phyloP scores from a whole-genome alignment of 352 stramenopile genomes.

The Globisporangium paddicum region DNA sequence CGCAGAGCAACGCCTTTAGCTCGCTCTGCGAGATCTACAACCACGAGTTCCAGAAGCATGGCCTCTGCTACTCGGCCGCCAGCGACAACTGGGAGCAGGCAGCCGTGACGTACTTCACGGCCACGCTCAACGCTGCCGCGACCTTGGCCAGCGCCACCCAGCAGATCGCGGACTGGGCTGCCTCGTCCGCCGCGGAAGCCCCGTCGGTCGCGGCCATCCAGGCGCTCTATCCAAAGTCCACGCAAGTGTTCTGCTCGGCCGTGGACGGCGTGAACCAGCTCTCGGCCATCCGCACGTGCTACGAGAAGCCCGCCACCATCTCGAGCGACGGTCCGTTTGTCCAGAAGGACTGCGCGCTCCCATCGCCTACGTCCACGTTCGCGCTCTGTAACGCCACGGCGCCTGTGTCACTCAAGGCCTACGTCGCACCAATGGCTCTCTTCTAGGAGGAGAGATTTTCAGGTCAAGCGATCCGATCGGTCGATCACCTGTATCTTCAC shows the following conservation, averaged over 20 bases:
- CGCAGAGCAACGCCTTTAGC: slow-evolving; percentile 44
- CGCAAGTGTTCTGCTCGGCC: slow-evolving; percentile 65
- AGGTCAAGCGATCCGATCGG: too few species aligned
- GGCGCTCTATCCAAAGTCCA: slow-evolving; percentile 49
- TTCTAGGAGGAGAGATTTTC: too few species aligned
- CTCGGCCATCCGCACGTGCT: slow-evolving; percentile 67
- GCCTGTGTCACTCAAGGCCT: too few species aligned
- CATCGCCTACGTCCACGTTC: too few species aligned
- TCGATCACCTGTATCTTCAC: too few species aligned
- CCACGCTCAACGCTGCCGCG: slow-evolving; percentile 43
- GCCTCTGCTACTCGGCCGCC: slow-evolving; percentile 71
- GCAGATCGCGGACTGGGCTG: slow-evolving; percentile 46
- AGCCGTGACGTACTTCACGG: slow-evolving; percentile 64
- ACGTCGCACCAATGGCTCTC: too few species aligned
- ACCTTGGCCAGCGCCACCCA: slow-evolving; percentile 47
- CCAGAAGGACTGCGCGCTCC: too few species aligned
- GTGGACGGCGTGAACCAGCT: slow-evolving; percentile 56
- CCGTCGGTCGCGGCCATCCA: slow-evolving; percentile 30
- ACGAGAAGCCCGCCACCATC: slow-evolving; percentile 46
- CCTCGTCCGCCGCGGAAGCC: slow-evolving; percentile 12
- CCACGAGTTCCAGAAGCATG: slow-evolving; percentile 88
- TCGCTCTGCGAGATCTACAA: slow-evolving; percentile 81
- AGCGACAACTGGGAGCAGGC: slow-evolving; percentile 50
- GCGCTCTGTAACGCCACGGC: too few species aligned
- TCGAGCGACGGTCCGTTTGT: too few species aligned